Conservation (phyloP, 2,329 filamentous ascomycete genomes). For the Graphilbum fragrans region DNA sequence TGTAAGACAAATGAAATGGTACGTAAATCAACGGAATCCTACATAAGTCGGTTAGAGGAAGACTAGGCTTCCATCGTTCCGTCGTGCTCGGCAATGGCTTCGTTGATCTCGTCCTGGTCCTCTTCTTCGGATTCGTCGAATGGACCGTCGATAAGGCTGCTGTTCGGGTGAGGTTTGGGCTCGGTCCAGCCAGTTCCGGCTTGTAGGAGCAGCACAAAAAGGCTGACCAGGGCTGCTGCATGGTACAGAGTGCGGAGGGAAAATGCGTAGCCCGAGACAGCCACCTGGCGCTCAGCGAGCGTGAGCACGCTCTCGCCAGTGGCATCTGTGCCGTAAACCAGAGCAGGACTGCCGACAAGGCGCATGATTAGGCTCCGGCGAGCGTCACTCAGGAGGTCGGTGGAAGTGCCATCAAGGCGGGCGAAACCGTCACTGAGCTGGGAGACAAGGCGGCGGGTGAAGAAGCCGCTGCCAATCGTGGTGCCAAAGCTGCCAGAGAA, state of each 20-base stretch:
- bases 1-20: too few relatives aligned
- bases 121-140: too few relatives aligned
- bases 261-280: constrained; percentile 32
- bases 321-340: constrained; percentile 30
- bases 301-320: constrained; percentile 16
- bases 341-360: constrained; percentile 37
- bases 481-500: constrained; percentile 75
- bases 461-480: constrained; percentile 66
- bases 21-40: too few relatives aligned
- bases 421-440: constrained; percentile 46
- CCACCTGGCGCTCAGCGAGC: constrained; percentile 28
- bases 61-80: constrained; percentile 19
- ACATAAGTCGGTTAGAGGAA: background rate
- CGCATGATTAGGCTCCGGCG: constrained; percentile 28
- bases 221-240: constrained; percentile 29
- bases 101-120: constrained; percentile 19
- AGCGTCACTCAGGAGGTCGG: constrained; percentile 15
- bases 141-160: background rate
- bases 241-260: constrained; percentile 34
- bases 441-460: constrained; percentile 46
- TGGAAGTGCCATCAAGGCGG: constrained; percentile 24
- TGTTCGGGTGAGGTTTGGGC: constrained; percentile 13
- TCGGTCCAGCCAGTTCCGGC: constrained; percentile 38
- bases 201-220: constrained; percentile 33
- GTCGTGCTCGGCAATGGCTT: constrained; percentile 19